These are phyloP conservation scores for Polychytrium aggregatum DNA, from an alignment of 192 early-diverging fungal species.

Conservation along the genomic window DNA sequence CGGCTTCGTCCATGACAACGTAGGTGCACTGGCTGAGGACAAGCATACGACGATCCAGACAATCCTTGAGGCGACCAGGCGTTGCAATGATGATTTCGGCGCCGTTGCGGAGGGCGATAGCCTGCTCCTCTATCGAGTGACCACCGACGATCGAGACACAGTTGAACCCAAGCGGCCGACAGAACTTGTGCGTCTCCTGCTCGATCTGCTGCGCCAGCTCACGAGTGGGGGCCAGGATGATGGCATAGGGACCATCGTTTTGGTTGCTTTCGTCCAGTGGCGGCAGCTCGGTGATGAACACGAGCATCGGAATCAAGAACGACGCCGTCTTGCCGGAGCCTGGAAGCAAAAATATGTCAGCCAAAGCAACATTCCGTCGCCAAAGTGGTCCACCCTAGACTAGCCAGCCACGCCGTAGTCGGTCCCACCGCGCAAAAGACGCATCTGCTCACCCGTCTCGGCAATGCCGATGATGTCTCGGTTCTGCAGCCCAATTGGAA, in stretches of 20 bases:
- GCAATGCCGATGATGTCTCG: conserved; percentile 49
- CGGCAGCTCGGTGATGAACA: conserved; percentile 73
- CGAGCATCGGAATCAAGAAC: conserved; percentile 92
- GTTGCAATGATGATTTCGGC: conserved; percentile 97
- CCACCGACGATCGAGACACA: conserved; percentile 54
- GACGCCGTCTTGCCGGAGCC: conserved; percentile 92
- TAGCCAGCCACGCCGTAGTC: too few species aligned
- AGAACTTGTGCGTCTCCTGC: conserved; percentile 83
- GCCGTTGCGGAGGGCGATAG: conserved; percentile 78
- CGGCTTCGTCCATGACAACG: conserved; percentile 99
- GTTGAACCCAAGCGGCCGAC: conserved; percentile 69
- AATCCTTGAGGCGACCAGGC: conserved; percentile 90
- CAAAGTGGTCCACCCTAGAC: too few species aligned
- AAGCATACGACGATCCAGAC: conserved; percentile 76
- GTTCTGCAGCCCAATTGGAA: conserved; percentile 89
- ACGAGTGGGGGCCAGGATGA: conserved; percentile 93
- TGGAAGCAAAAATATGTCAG: conserved; percentile 8
- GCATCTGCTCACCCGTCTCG: conserved; percentile 51
- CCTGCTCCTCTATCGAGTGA: conserved; percentile 80
- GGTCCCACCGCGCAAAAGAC: too few species aligned
- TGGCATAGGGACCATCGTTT: conserved; percentile 78
- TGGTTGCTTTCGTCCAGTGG: conserved; percentile 65
- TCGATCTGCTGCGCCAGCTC: conserved; percentile 98
- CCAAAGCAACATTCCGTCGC: too few species aligned
- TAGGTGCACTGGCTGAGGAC: conserved; percentile 90